These are phyloP conservation scores for Fragaria nilgerrensis DNA, from an alignment of 306 rosid species.

Conservation along the genomic window DNA sequence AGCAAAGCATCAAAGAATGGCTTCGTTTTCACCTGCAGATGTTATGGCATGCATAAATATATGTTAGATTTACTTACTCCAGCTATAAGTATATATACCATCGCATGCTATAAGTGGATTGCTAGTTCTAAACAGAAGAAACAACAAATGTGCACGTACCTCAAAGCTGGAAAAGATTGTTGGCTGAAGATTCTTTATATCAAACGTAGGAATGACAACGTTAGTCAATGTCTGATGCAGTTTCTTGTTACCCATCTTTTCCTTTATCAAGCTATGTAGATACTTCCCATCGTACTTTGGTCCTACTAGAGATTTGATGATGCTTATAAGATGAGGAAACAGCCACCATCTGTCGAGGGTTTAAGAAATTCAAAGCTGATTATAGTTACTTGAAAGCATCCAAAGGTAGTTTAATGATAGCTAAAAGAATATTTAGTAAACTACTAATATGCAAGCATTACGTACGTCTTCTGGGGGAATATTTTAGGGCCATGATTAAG, in stretches of 20 bases:
- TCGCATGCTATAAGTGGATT: neutral
- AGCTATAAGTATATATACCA: neutral
- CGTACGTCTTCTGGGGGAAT: slow-evolving; percentile 49
- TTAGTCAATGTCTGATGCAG: slow-evolving; percentile 63
- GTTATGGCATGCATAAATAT: neutral
- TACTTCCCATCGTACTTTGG: slow-evolving; percentile 75
- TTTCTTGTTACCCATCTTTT: slow-evolving; percentile 54
- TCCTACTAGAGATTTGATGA: slow-evolving; percentile 42
- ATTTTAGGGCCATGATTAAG: slow-evolving; percentile 49
- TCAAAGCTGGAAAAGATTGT: slow-evolving; percentile 55
- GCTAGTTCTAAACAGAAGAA: neutral
- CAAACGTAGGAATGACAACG: slow-evolving; percentile 60
- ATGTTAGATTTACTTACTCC: neutral
- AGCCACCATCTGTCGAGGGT: slow-evolving; percentile 24
- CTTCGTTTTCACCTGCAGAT: slow-evolving; percentile 36
- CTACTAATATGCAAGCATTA: neutral
- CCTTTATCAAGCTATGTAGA: slow-evolving; percentile 43
- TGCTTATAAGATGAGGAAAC: slow-evolving; percentile 6
- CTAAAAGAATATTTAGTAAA: neutral
- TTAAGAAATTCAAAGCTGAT: neutral
- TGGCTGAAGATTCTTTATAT: slow-evolving; percentile 53
- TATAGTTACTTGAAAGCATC: neutral
- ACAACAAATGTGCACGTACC: slow-evolving; percentile 27
- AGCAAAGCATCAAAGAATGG: slow-evolving; percentile 31
- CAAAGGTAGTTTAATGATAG: neutral